phyloP scores from a whole-genome alignment of 2,329 filamentous ascomycete species.

The Diaporthe sp. region DNA sequence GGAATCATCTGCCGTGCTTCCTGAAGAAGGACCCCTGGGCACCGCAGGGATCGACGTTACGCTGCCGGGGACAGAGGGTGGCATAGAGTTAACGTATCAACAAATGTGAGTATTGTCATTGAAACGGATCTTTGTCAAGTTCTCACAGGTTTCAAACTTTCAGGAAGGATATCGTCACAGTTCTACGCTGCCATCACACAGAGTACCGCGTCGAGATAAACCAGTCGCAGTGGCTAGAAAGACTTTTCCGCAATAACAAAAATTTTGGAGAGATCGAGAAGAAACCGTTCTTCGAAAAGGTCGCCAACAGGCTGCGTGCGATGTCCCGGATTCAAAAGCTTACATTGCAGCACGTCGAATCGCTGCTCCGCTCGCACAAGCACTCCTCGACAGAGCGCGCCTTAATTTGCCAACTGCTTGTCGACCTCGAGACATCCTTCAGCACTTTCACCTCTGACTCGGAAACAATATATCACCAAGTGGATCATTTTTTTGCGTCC shows the following conservation, averaged over 20 bases:
- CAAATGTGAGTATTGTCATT: not conserved
- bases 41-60: not conserved
- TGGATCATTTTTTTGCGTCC: not conserved
- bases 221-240: not conserved
- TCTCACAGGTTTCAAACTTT: not conserved
- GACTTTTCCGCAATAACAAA: not conserved
- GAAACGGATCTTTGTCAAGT: fast-evolving
- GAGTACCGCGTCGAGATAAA: not conserved
- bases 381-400: not conserved
- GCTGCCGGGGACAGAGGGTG: too few relatives aligned
- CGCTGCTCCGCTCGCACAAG: not conserved
- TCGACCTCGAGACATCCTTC: not conserved
- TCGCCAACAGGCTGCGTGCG: not conserved
- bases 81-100: not conserved
- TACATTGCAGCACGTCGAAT: not conserved
- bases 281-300: not conserved
- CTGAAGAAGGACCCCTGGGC: not conserved
- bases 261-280: not conserved
- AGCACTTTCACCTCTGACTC: not conserved
- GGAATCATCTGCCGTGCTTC: not conserved
- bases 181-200: not conserved
- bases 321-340: not conserved
- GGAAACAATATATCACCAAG: not conserved
- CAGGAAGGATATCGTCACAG: not conserved
- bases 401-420: not conserved